A percentile compares a stretch with the other conserved stretches of the same genome.
phyloP scores from a whole-genome alignment of 441 rosid genomes.

The Populus hybrid region DNA sequence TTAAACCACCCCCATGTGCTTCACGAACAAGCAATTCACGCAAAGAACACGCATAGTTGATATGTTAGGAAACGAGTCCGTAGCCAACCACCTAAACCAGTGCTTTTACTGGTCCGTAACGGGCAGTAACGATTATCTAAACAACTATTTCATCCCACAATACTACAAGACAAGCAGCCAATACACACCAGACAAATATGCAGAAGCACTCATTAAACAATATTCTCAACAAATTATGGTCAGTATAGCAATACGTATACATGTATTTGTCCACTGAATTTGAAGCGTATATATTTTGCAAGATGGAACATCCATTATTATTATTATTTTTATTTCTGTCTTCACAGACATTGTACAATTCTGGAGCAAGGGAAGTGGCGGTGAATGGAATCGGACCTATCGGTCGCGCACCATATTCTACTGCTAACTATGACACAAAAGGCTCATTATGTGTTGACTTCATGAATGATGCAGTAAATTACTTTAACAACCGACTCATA shows the following conservation, averaged over 20 bases:
- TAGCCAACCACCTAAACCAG: slow-evolving; percentile 31
- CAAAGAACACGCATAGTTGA: slow-evolving; percentile 29
- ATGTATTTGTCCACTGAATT: not conserved
- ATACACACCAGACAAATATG: slow-evolving; percentile 36
- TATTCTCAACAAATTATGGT: slow-evolving; percentile 43
- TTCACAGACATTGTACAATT: slow-evolving; percentile 33
- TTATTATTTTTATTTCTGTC: too few relatives aligned
- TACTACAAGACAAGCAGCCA: slow-evolving; percentile 9
- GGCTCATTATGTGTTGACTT: slow-evolving; percentile 33
- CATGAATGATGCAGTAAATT: slow-evolving; percentile 38
- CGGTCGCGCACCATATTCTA: slow-evolving; percentile 51
- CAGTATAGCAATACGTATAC: not conserved
- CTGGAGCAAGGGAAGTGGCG: slow-evolving; percentile 55
- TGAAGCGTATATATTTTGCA: not conserved
- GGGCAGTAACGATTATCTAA: slow-evolving; percentile 29
- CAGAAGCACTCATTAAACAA: slow-evolving; percentile 34
- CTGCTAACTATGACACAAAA: slow-evolving; percentile 10
- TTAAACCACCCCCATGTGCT: too few relatives aligned
- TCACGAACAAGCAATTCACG: too few relatives aligned
- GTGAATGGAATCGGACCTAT: slow-evolving; percentile 41
- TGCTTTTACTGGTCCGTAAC: slow-evolving; percentile 45
- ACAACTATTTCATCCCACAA: slow-evolving; percentile 25
- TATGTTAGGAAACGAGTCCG: slow-evolving; percentile 29
- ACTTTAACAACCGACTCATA: slow-evolving; percentile 42
- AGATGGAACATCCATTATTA: not conserved